Conservation (phyloP, 2,329 filamentous ascomycete genomes). For the Nectriaceae sp. region DNA sequence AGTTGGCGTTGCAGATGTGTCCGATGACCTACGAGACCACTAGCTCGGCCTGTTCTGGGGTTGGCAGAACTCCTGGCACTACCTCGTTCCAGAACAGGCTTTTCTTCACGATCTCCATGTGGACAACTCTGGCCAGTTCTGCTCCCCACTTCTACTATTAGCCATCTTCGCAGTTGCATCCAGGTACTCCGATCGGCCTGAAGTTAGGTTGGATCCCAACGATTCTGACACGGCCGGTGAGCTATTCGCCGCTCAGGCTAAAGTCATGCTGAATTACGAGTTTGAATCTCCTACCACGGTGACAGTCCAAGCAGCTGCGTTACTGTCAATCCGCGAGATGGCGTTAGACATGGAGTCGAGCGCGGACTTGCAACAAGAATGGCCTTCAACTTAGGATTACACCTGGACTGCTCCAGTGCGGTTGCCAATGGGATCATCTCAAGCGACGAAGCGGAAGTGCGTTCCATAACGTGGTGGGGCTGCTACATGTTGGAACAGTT, state of each 20-base stretch:
- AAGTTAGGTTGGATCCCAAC: slow-evolving; percentile 7
- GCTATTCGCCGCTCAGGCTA: slow-evolving; percentile 10
- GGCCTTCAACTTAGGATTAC: slow-evolving; percentile 14
- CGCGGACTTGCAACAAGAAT: slow-evolving; percentile 12
- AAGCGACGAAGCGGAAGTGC: not conserved
- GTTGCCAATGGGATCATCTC: not conserved
- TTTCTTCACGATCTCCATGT: slow-evolving; percentile 9
- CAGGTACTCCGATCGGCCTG: slow-evolving; percentile 6
- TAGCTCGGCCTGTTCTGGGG: slow-evolving; percentile 11
- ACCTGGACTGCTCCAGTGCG: slow-evolving; percentile 1
- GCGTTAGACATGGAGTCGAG: slow-evolving; percentile 11
- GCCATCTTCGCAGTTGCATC: slow-evolving; percentile 12
- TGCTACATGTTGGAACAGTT: not conserved
- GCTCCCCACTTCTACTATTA: slow-evolving; percentile 10
- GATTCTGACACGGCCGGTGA: slow-evolving; percentile 13
- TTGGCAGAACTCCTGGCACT: slow-evolving; percentile 18
- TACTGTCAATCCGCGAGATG: slow-evolving; percentile 2
- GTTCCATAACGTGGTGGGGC: not conserved
- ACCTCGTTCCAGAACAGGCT: slow-evolving; percentile 8
- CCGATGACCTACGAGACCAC: slow-evolving; percentile 11
- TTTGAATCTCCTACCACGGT: slow-evolving; percentile 11
- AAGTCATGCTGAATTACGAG: slow-evolving; percentile 12
- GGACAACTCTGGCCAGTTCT: slow-evolving; percentile 8
- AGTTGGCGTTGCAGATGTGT: slow-evolving; percentile 4
- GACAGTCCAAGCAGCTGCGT: slow-evolving; percentile 12